phyloP scores from a whole-genome alignment of 2,329 filamentous ascomycete genomes.

The Xylaria sp. region DNA sequence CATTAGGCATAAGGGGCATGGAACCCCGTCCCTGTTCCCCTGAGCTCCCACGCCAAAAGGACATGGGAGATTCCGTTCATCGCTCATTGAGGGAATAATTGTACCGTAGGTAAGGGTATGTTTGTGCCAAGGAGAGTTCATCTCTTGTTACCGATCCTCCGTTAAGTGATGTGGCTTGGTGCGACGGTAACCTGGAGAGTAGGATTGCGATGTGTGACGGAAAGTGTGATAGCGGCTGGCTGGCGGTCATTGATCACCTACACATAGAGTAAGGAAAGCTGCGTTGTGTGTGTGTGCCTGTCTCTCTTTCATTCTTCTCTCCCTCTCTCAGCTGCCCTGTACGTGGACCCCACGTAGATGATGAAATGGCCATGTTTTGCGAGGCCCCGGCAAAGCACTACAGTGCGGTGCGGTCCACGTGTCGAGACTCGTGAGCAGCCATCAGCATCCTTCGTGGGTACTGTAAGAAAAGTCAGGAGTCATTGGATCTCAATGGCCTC shows the following conservation, averaged over 20 bases:
- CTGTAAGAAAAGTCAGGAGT: slow-evolving; percentile 14
- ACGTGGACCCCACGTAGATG: slow-evolving; percentile 3
- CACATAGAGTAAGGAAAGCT: background rate
- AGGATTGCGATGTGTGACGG: slow-evolving; percentile 28
- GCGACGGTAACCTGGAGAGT: slow-evolving; percentile 24
- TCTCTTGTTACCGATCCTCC: slow-evolving; percentile 16
- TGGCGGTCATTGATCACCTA: slow-evolving; percentile 18
- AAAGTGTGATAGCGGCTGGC: slow-evolving; percentile 36
- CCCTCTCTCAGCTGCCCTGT: slow-evolving; percentile 10
- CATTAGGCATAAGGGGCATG: slow-evolving; percentile 7
- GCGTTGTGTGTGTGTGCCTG: background rate
- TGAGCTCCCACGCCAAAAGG: slow-evolving; percentile 26
- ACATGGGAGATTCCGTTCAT: slow-evolving; percentile 16
- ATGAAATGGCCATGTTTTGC: slow-evolving; percentile 33
- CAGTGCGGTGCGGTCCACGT: slow-evolving; percentile 25
- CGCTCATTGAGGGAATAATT: slow-evolving; percentile 38
- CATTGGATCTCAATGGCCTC: slow-evolving; percentile 23
- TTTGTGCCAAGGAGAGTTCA: slow-evolving; percentile 17
- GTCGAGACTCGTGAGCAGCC: slow-evolving; percentile 33
- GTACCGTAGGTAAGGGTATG: slow-evolving; percentile 21
- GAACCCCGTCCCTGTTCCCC: slow-evolving; percentile 21
- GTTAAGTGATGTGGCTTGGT: slow-evolving; percentile 31
- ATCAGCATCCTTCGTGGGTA: slow-evolving; percentile 32
- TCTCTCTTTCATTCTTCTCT: background rate
- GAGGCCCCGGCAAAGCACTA: slow-evolving; percentile 17